Evolutionary conservation across 2,329 filamentous ascomycete species (phyloP), one percentile per base, ranked within the genome.

Genomic region (Neofusicoccum parvum): DNA sequence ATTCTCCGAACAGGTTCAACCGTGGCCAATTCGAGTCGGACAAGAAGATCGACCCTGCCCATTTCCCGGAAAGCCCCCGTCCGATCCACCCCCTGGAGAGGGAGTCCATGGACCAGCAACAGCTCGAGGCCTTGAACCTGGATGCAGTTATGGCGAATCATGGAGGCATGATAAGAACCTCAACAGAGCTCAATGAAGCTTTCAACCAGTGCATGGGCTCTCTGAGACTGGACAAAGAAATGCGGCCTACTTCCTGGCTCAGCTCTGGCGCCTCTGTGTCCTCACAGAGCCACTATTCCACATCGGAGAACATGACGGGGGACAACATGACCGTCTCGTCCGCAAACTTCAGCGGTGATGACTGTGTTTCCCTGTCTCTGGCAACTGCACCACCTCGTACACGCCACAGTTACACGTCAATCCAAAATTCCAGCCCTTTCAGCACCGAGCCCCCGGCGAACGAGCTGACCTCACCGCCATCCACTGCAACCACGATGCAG

Each of bases 321-420:
- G 62, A 64, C 49, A 48, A 48, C 39, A 45, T 23, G n/a, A 64
- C 62, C 32, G 12, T 64, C 3, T 51, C 62, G 15, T 64, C 62
- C 9, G 62, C 49, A 3, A 59, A 49, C 11, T 34, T 36, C 7
- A 60, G 53, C 37, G 48, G 50, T 27, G 49, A 50, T 15, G 59
- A 51, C 23, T 50, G 59, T 37, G 46, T 50, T 7, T 39, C 46
- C 7, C 20, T 45, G 6, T 43, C 32, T 15, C 7, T 62, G 36
- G 36, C 60, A 14, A 54, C 32, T n/a, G 50, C 43, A 46, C 53
- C 43, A 32, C 62, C 51, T 14, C 23, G 45, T 9, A 45, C 54
- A n/a, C 64, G 64, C 41, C 64, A 65, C 46, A 65, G 64, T 48
- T 65, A 60, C 64, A 65, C 48, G 11, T 65, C 64, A 12, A 54